Evolutionary conservation across 306 rosid genomes (phyloP), one percentile per base, ranked within the genome.

Genomic region (Trifolium pratense): DNA sequence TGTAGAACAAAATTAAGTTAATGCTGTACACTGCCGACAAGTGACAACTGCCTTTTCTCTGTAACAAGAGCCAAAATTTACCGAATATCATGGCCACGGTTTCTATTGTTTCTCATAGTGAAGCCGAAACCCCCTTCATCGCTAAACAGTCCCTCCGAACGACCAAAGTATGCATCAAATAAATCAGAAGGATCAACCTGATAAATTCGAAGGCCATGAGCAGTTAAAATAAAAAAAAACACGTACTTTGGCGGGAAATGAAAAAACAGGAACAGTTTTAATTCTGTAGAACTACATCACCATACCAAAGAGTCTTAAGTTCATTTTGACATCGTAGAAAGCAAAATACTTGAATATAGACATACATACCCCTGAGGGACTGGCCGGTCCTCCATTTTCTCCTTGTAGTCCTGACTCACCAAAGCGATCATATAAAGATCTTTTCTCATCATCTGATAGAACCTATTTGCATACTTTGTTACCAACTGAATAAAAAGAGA

Each of bases 391-490:
- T 67, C 74, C 96, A 82, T 83, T 83, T 29, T 86, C 97, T 86
- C 86, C 95, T 75, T 87, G 84, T 58, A 94, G 88, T 85, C 93
- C 96, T 80, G 88, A 86, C 92, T 88, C 96, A 57, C 96, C 96
- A 84, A 87, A 90, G 83, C 90, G 96, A 77, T 94, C 99, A 79
- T 94, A 94, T 73, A 84, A 73, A 87, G 97, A 87, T 84, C 96
- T 89, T 90, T 94, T 91, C 85, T 87, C 95, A 67, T 86, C 99
- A 86, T 94, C 99, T 85, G 97, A 91, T 81, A 91, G 89, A 72
- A 94, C 97, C 97, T 94, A 86, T 87, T 88, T 60, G 83, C 71
- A 82, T 84, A 76, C 88, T 88, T 69, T 80, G 86, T 94, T 81
- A 91, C 80, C 74, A 83, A 29, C 67, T 57, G 86, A 81, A 34